phyloP scores from a whole-genome alignment of 768 basidiomycete genomes.

The Naganishia friedmannii region DNA sequence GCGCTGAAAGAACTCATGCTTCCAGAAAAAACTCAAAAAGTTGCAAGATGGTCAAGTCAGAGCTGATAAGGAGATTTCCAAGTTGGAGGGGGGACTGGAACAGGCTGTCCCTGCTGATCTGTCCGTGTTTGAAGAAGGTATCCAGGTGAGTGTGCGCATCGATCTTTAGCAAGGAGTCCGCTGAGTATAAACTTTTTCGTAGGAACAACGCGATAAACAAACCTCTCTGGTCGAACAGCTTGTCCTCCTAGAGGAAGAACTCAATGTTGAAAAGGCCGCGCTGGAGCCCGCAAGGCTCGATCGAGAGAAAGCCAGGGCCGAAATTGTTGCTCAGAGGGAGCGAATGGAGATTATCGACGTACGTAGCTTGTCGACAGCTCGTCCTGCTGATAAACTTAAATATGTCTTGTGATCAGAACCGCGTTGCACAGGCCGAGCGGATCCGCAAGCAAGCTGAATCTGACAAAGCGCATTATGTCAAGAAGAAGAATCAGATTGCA shows the following conservation, averaged over 20 bases:
- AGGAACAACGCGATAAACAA: neutral
- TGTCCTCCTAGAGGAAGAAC: neutral
- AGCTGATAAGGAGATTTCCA: slow-evolving; percentile 2
- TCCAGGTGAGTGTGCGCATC: slow-evolving; percentile 55
- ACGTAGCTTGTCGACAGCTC: neutral
- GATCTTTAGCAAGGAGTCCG: neutral
- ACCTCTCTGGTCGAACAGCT: neutral
- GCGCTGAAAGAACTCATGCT: neutral
- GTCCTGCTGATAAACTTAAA: neutral
- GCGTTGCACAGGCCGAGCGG: slow-evolving; percentile 7
- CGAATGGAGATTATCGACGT: slow-evolving; percentile 16
- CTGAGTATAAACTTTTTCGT: neutral
- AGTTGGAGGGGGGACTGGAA: slow-evolving; percentile 40
- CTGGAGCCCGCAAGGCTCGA: slow-evolving; percentile 8
- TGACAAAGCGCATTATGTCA: slow-evolving; percentile 16
- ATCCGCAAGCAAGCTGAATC: slow-evolving; percentile 21
- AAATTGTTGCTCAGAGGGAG: neutral
- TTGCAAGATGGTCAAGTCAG: slow-evolving; percentile 2
- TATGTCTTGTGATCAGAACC: neutral
- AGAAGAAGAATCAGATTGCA: neutral
- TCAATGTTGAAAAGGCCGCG: neutral
- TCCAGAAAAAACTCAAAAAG: slow-evolving; percentile 8
- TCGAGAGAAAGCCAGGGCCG: slow-evolving; percentile 5
- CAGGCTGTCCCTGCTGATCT: slow-evolving; percentile 68
- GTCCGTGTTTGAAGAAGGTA: slow-evolving; percentile 59